These are phyloP conservation scores for Ceriops zippeliana DNA, from an alignment of 345 rosid genomes.

Conservation along the genomic window DNA sequence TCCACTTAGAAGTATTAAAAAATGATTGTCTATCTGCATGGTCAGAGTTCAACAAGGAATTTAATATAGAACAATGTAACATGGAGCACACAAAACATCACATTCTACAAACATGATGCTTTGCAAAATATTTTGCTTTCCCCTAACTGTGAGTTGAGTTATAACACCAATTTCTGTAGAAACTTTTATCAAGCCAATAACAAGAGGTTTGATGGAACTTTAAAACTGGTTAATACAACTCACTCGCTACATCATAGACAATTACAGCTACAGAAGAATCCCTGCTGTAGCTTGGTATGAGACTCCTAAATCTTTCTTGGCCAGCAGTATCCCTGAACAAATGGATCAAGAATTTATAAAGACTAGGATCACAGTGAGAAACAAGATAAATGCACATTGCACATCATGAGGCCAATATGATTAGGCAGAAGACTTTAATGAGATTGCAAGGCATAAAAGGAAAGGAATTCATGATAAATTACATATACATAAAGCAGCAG, in stretches of 20 bases:
- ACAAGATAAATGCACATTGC: neutral
- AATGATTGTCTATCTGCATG: constrained; percentile 79
- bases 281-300: constrained; percentile 89
- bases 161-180: too few relatives aligned
- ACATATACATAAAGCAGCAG: too few relatives aligned
- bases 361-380: constrained; percentile 1
- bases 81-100: neutral
- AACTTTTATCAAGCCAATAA: too few relatives aligned
- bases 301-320: constrained; percentile 93
- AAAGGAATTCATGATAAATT: too few relatives aligned
- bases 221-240: constrained; percentile 19
- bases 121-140: too few relatives aligned
- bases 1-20: constrained; percentile 88
- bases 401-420: neutral
- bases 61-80: neutral
- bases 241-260: constrained; percentile 90
- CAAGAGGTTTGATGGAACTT: too few relatives aligned
- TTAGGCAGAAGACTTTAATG: neutral
- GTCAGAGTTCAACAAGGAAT: constrained; percentile 9
- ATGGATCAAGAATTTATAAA: constrained; percentile 9
- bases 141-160: too few relatives aligned
- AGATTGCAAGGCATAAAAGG: neutral
- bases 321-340: constrained; percentile 89
- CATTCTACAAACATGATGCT: neutral
- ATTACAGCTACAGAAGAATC: constrained; percentile 96